Evolutionary conservation across 441 rosid genomes (phyloP).

Genomic region (Gossypium schwendimanii): DNA sequence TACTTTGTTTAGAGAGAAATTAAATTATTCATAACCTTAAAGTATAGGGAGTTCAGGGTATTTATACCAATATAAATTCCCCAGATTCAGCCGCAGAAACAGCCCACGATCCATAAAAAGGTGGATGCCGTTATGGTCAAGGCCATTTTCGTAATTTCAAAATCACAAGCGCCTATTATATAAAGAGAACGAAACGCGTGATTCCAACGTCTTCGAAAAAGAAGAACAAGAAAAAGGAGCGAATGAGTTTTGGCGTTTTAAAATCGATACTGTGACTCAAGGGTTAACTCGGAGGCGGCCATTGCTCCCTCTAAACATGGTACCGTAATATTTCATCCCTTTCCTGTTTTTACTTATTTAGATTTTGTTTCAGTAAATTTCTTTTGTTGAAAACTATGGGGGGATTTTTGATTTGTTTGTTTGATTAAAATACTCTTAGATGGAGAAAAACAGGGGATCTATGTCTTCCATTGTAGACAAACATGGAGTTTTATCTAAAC

Average conservation of each 20-base stretch:
- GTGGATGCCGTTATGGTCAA: not conserved
- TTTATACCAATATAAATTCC: no score
- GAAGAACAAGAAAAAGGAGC: not conserved
- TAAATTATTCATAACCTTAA: no score
- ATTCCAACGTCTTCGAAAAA: not conserved
- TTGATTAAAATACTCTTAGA: not conserved
- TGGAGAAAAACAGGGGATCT: not conserved
- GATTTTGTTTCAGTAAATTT: not conserved
- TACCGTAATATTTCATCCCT: not conserved
- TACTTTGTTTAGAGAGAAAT: no score
- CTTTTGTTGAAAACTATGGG: not conserved
- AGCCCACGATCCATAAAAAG: not conserved
- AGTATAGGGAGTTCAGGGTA: no score
- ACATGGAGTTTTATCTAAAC: slow-evolving; percentile 2
- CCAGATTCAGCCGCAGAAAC: not conserved
- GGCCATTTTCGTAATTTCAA: not conserved
- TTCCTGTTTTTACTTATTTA: not conserved
- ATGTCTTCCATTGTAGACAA: not conserved
- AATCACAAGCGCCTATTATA: not conserved
- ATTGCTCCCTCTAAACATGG: not conserved
- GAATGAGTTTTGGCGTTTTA: not conserved
- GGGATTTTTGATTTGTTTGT: not conserved
- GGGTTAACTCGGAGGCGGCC: not conserved
- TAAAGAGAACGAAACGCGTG: not conserved
- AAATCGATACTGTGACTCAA: not conserved